A percentile compares a stretch with the other conserved stretches of the same genome.
Conservation (phyloP, 495 filamentous ascomycete genomes). For the Penicillium paradoxum region DNA sequence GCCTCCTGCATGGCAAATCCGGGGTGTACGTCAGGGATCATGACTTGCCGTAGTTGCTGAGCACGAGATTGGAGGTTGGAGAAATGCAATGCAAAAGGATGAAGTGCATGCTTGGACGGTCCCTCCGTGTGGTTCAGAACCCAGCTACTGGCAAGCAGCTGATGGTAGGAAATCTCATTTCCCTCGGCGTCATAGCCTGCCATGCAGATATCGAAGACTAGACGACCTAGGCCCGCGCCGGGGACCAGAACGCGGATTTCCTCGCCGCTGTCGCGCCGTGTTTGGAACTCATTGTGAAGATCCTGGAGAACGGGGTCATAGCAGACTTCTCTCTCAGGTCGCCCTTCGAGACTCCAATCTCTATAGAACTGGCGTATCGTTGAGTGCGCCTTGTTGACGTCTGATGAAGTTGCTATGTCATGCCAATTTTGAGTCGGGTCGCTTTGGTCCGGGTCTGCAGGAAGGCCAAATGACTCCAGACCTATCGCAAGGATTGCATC, state of each 20-base stretch:
- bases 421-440: constrained; percentile 53
- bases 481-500: constrained; percentile 65
- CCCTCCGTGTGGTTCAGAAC: constrained; percentile 69
- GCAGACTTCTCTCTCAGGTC: constrained; percentile 64
- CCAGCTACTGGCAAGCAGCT: constrained; percentile 80
- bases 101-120: constrained; percentile 49
- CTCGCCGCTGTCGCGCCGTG: constrained; percentile 17
- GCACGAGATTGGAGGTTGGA: constrained; percentile 67
- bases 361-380: constrained; percentile 91
- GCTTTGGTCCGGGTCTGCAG: constrained; percentile 24
- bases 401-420: constrained; percentile 57
- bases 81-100: constrained; percentile 76
- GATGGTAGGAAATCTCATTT: constrained; percentile 95
- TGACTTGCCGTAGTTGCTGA: constrained; percentile 65
- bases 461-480: constrained; percentile 58
- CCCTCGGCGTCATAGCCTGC: constrained; percentile 75
- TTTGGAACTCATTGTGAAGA: constrained; percentile 51
- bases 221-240: constrained; percentile 80
- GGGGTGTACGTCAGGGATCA: constrained; percentile 75
- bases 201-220: constrained; percentile 80
- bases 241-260: constrained; percentile 72
- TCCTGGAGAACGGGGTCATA: constrained; percentile 66
- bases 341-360: constrained; percentile 85
- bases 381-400: constrained; percentile 85
- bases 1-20: constrained; percentile 46